Evolutionary conservation across 768 basidiomycete genomes (phyloP), one percentile per base, ranked within the genome.

Genomic region (Mrakia blollopis): DNA sequence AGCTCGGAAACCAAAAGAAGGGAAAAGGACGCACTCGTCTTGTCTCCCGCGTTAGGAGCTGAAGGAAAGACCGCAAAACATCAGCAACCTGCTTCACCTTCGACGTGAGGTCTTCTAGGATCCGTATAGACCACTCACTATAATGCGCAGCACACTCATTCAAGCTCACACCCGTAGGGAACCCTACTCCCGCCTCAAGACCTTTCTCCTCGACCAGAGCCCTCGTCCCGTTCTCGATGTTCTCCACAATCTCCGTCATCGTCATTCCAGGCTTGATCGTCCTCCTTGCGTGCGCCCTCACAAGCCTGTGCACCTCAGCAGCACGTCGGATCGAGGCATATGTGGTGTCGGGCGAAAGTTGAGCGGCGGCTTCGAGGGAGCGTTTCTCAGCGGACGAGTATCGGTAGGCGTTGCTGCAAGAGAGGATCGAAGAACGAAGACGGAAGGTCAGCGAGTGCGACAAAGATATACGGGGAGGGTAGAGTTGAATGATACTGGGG

Each of bases 91-190:
- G n/a, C n/a, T n/a, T n/a, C n/a, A n/a, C n/a, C n/a, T n/a, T n/a
- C n/a, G n/a, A n/a, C n/a, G n/a, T n/a, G n/a, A n/a, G n/a, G n/a
- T n/a, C n/a, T n/a, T n/a, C n/a, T n/a, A n/a, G n/a, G 23, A 52
- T 25, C 54, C 14, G 54, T n/a, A n/a, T 14, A 3, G 21, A 3
- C 21, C 25, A 77, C 72, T 54, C 11, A 78, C 77, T 91, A 83
- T 92, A 99, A 84, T 99, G 97, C 23, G 97, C 97, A 0, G 97
- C 97, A 79, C 93, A 94, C 81, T 97, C 86, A 83, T 99, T 99
- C 80, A 94, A 83, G 84, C 91, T 95, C 79, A 98, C 85, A 52
- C 97, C 97, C 13, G 96, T 98, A 39, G 97, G 97, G 85, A 99
- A 99, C 1, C 94, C 97, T 79, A 99, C 87, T 2, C 97, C 97